Evolutionary conservation across 2,329 filamentous ascomycete species (phyloP).

Genomic region (Neofusicoccum umdonicola): DNA sequence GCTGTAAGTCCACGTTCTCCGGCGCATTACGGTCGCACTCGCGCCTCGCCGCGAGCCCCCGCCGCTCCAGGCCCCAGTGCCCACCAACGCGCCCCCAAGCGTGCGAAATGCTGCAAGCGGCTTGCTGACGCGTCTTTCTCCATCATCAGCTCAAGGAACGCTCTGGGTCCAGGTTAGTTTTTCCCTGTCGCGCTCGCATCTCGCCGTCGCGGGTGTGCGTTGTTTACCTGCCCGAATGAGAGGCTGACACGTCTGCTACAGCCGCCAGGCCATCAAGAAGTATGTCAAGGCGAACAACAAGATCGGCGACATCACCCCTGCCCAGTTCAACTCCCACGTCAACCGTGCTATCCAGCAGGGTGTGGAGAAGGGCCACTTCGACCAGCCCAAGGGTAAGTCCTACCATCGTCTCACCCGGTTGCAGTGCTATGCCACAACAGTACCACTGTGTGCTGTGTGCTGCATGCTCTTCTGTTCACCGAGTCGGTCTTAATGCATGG

Average conservation of each 20-base stretch:
- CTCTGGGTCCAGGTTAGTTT: conserved; percentile 65
- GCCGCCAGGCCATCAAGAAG: conserved; percentile 72
- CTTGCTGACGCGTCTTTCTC: conserved; percentile 50
- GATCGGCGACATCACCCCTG: conserved; percentile 53
- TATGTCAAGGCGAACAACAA: conserved; percentile 72
- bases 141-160: conserved; percentile 64
- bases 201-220: conserved; percentile 27
- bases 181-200: conserved; percentile 26
- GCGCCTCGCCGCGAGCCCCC: conserved; percentile 21
- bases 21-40: conserved; percentile 47
- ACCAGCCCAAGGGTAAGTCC: conserved; percentile 81
- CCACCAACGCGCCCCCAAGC: conserved; percentile 25
- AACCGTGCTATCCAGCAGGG: conserved; percentile 80
- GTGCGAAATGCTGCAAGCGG: conserved; percentile 15
- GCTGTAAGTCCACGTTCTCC: conserved; percentile 60
- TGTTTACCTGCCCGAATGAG: conserved; percentile 22
- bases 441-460: not conserved
- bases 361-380: conserved; percentile 82
- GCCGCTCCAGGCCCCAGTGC: conserved; percentile 31
- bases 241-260: conserved; percentile 41
- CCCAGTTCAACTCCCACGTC: conserved; percentile 70
- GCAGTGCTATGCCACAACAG: conserved; percentile 20
- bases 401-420: conserved; percentile 24
- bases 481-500: not conserved
- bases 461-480: not conserved